Evolutionary conservation across 2,329 filamentous ascomycete species (phyloP).

Genomic region (Exophiala mesophila): DNA sequence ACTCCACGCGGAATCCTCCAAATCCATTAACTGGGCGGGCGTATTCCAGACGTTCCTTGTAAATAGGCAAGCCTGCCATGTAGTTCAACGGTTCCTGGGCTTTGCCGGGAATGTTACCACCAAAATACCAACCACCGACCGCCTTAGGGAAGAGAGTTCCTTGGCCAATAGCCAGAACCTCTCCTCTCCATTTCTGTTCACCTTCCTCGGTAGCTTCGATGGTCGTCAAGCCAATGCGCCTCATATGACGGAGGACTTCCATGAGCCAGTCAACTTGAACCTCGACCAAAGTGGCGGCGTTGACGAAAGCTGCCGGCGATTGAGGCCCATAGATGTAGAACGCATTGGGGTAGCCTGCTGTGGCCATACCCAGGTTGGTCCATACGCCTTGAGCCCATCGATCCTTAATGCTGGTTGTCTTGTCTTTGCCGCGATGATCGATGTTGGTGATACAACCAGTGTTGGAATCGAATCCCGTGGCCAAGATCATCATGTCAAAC

Average conservation of each 20-base stretch:
- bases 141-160: conserved; percentile 48
- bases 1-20: conserved; percentile 1
- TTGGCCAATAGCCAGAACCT: conserved; percentile 32
- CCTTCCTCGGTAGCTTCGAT: conserved; percentile 44
- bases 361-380: conserved; percentile 36
- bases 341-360: conserved; percentile 41
- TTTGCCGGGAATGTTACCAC: conserved; percentile 52
- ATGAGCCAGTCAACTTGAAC: conserved; percentile 29
- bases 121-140: conserved; percentile 45
- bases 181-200: conserved; percentile 45
- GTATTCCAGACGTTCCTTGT: conserved; percentile 1
- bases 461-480: conserved; percentile 25
- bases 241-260: conserved; percentile 1
- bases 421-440: conserved; percentile 45
- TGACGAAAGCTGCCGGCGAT: conserved; percentile 38
- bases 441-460: conserved; percentile 38
- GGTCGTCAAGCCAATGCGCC: not conserved
- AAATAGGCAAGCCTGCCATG: conserved; percentile 6
- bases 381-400: conserved; percentile 30
- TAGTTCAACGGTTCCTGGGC: conserved; percentile 30
- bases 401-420: conserved; percentile 28
- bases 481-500: conserved; percentile 26
- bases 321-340: conserved; percentile 38
- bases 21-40: not conserved
- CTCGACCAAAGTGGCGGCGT: conserved; percentile 35